Base-by-base conservation (phyloP, 2,329 filamentous ascomycete genomes). In the Erysiphe pulchra region DNA sequence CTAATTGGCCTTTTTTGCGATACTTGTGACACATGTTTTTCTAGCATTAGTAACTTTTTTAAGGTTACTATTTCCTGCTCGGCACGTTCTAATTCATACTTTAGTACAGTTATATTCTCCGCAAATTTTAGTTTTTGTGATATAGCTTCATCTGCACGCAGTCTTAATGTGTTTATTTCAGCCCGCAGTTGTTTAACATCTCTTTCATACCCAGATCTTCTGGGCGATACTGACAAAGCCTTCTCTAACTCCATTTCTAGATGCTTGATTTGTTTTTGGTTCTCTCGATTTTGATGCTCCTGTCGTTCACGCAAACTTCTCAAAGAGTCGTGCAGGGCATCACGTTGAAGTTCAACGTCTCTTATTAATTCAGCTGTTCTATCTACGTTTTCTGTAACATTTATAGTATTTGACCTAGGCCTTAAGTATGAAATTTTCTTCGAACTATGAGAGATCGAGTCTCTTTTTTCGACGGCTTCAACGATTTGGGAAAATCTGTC, bases 41-140 rank as follows among this genome's bases (percentile, higher is more conserved):
- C 83, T 49, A 77, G 67, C 18, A 24, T 13, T 17, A 95, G 69
- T 24, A 95, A 66, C 31, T 67, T 71, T 39, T 83, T 76, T 37
- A 98, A 69, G n/a, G 81, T 81, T 37, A 73, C 67, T 30, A 92
- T 92, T 63, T 98, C 90, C 59, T 90, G 81, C 60, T 94, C 84
- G 24, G 90, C 86, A 50, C 86, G 81, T 61, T 95, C 90, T 38
- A 98, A 73, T 57, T 95, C 87, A 80, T 93, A 94, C 64, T 93
- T 92, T 47, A 95, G 65, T 46, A 86, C 84, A 45, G 75, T 71
- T 1, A 95, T 66, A 16, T 84, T 84, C 62, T 92, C 92, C 62
- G 94, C 87, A 50, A 86, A 87, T 58, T 92, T 80, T 78, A 83
- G 95, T 62, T 95, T 95, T 56, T 92, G 82, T 57, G 93, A 84